A percentile compares a stretch with the other conserved stretches of the same genome.
phyloP scores from a whole-genome alignment of 768 basidiomycete genomes.

The Tubosaeta brunneosetosa region DNA sequence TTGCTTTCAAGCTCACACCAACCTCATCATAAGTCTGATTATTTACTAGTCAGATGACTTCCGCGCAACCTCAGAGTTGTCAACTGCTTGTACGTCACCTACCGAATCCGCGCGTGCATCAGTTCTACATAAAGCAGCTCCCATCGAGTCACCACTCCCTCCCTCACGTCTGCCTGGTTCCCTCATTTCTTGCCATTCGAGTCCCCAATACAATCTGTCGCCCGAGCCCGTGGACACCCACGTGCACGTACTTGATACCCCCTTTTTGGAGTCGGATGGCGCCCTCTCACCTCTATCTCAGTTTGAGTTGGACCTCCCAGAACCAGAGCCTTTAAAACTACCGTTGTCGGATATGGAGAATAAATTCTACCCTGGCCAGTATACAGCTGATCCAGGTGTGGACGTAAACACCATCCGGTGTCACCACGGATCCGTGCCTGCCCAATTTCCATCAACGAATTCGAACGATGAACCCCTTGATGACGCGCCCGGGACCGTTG shows the following conservation, averaged over 20 bases:
- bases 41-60: slow-evolving; percentile 10
- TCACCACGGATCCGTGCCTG: neutral
- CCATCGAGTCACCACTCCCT: neutral
- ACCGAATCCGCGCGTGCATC: slow-evolving; percentile 4
- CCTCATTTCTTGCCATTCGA: neutral
- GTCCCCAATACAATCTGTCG: neutral
- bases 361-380: slow-evolving; percentile 9
- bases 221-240: neutral
- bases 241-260: neutral
- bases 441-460: slow-evolving; percentile 1
- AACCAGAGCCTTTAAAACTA: slow-evolving; percentile 17
- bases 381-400: neutral
- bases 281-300: slow-evolving; percentile 22
- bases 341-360: slow-evolving; percentile 24
- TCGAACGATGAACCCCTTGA: neutral
- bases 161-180: neutral
- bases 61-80: slow-evolving; percentile 7
- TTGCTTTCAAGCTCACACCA: slow-evolving; percentile 1
- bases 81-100: slow-evolving; percentile 8
- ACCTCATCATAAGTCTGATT: slow-evolving; percentile 1
- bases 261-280: neutral
- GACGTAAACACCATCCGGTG: neutral
- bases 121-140: neutral
- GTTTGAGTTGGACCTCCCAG: slow-evolving; percentile 20
- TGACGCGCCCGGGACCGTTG: neutral